Conservation (phyloP, 2,329 filamentous ascomycete species). For the Botrytis sinoallii region DNA sequence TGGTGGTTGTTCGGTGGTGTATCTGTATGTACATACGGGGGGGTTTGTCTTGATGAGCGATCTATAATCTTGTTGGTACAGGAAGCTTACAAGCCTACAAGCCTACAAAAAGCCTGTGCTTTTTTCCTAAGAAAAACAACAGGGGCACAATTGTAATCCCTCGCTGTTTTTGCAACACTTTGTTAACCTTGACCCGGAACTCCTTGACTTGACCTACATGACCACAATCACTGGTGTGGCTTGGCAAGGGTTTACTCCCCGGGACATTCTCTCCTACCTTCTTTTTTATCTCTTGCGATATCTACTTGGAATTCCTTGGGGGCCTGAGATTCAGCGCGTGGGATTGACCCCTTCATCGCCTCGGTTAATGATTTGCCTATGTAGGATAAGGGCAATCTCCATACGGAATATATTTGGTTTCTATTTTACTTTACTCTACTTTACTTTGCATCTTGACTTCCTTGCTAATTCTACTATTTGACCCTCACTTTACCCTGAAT, state of each 20-base stretch:
- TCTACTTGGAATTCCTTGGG: slow-evolving; percentile 14
- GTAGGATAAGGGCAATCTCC: neutral
- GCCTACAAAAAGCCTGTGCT: slow-evolving; percentile 16
- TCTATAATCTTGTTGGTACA: slow-evolving; percentile 18
- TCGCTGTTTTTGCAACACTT: slow-evolving; percentile 3
- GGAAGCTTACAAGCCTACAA: slow-evolving; percentile 3
- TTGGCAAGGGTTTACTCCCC: slow-evolving; percentile 19
- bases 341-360: slow-evolving; percentile 19
- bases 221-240: slow-evolving; percentile 21
- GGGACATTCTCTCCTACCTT: neutral
- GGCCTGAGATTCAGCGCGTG: slow-evolving; percentile 20
- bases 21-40: slow-evolving; percentile 5
- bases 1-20: slow-evolving; percentile 3
- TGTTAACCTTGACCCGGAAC: slow-evolving; percentile 1
- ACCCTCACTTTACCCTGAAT: slow-evolving; percentile 17
- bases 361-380: neutral
- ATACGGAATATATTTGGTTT: neutral
- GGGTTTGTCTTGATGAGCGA: slow-evolving; percentile 14
- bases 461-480: neutral
- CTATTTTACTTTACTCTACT: neutral
- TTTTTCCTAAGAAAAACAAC: neutral
- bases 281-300: neutral
- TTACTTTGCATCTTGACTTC: neutral
- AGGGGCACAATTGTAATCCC: slow-evolving; percentile 7
- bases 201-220: slow-evolving; percentile 11